A percentile compares a stretch with the other conserved stretches of the same genome.
Evolutionary conservation across 176 grass and related monocot genomes (phyloP).

Genomic region (Oryza brachyantha): DNA sequence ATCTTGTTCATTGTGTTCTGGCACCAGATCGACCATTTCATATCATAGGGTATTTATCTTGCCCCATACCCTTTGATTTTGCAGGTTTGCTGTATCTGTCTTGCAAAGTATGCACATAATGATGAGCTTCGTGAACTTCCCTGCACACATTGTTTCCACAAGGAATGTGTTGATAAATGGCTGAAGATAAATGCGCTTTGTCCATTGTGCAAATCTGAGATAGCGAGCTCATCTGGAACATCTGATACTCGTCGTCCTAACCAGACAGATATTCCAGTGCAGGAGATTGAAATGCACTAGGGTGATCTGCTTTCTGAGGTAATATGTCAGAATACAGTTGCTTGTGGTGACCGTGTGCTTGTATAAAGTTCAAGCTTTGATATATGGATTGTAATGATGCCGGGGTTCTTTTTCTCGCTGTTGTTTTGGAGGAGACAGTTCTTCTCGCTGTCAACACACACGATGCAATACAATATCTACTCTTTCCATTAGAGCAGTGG

Average conservation of each 20-base stretch:
- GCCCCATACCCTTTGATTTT: neutral
- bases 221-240: slow-evolving; percentile 39
- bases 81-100: slow-evolving; percentile 92
- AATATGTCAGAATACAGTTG: slow-evolving; percentile 11
- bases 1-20: neutral
- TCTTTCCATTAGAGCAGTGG: neutral
- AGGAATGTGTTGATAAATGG: slow-evolving; percentile 99
- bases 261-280: slow-evolving; percentile 21
- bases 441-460: slow-evolving; percentile 36
- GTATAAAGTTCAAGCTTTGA: slow-evolving; percentile 34
- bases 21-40: neutral
- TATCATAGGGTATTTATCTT: neutral
- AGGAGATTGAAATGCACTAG: slow-evolving; percentile 45
- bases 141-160: slow-evolving; percentile 82
- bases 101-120: slow-evolving; percentile 81
- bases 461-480: slow-evolving; percentile 31
- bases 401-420: neutral
- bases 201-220: slow-evolving; percentile 90
- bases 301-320: neutral
- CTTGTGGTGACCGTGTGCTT: slow-evolving; percentile 11
- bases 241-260: slow-evolving; percentile 31
- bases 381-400: slow-evolving; percentile 35
- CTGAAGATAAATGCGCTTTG: slow-evolving; percentile 92
- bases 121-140: slow-evolving; percentile 95
- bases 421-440: slow-evolving; percentile 33